These are phyloP conservation scores for Aspergillus haitiensis DNA, from an alignment of 495 filamentous ascomycete genomes.

Conservation along the genomic window DNA sequence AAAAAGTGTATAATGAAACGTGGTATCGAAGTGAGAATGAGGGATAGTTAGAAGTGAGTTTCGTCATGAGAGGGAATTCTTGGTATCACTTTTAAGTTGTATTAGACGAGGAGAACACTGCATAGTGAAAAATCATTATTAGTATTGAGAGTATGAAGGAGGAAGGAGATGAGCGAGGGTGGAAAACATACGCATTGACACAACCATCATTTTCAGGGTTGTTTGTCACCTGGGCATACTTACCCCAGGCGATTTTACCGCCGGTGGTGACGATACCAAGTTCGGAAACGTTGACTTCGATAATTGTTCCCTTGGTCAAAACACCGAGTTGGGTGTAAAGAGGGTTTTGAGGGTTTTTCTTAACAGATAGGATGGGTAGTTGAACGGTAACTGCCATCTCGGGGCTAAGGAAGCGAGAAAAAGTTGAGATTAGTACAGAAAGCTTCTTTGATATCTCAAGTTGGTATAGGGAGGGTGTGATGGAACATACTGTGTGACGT, in stretches of 20 bases:
- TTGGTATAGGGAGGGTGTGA: not conserved
- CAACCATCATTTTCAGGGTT: conserved; percentile 81
- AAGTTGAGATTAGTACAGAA: conserved; percentile 21
- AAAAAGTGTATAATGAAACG: conserved; percentile 15
- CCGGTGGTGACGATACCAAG: conserved; percentile 88
- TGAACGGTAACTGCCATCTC: conserved; percentile 88
- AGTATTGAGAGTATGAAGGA: not conserved
- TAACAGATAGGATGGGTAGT: conserved; percentile 88
- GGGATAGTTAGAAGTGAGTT: not conserved
- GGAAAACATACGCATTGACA: conserved; percentile 59
- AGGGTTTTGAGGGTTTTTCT: conserved; percentile 97
- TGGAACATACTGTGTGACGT: conserved; percentile 67
- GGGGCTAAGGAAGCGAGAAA: conserved; percentile 40
- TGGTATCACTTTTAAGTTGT: not conserved
- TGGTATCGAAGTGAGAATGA: conserved; percentile 13
- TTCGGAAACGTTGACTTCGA: conserved; percentile 95
- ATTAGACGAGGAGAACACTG: conserved; percentile 23
- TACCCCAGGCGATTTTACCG: conserved; percentile 90
- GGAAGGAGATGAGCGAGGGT: not conserved
- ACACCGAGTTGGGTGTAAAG: conserved; percentile 95
- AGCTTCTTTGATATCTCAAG: not conserved
- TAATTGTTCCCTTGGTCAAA: conserved; percentile 88
- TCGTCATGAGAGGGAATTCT: conserved; percentile 4
- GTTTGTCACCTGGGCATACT: conserved; percentile 73
- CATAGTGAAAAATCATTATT: not conserved